Evolutionary conservation across 1,284 basidiomycete genomes (phyloP).

Genomic region (Polyporus tsugae): DNA sequence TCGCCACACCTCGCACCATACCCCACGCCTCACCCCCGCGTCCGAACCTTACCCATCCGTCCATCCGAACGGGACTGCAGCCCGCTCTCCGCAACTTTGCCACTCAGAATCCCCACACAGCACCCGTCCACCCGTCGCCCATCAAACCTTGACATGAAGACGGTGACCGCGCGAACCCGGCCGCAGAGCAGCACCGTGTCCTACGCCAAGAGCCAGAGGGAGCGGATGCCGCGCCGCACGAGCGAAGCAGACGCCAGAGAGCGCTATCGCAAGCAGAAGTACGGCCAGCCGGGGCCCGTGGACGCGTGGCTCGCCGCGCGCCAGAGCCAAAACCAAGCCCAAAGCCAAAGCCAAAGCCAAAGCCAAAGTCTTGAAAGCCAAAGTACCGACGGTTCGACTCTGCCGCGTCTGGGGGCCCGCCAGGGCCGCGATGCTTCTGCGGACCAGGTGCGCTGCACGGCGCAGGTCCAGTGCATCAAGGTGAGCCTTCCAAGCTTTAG

Average conservation of each 20-base stretch:
- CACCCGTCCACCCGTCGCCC: neutral
- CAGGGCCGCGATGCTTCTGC: conserved; percentile 9
- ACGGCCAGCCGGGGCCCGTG: conserved; percentile 25
- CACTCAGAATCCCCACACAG: neutral
- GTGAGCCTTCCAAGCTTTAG: conserved; percentile 20
- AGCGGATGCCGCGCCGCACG: conserved; percentile 18
- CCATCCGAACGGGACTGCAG: neutral
- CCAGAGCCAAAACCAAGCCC: conserved; percentile 5
- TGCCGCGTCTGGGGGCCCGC: neutral
- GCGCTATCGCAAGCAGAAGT: conserved; percentile 23
- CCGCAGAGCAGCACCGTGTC: conserved; percentile 11
- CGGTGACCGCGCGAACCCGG: conserved; percentile 12
- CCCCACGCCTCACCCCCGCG: conserved; percentile 1
- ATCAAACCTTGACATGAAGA: conserved; percentile 6
- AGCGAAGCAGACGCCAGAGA: conserved; percentile 20
- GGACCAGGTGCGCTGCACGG: conserved; percentile 32
- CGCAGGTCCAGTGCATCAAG: conserved; percentile 27
- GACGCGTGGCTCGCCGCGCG: conserved; percentile 33
- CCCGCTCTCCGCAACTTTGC: neutral
- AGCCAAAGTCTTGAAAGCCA: neutral
- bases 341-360: neutral
- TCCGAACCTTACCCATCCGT: neutral
- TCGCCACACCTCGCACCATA: neutral
- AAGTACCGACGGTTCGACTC: neutral
- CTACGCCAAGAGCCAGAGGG: neutral